phyloP scores from a whole-genome alignment of 768 basidiomycete species.

The Suillus bovinus region DNA sequence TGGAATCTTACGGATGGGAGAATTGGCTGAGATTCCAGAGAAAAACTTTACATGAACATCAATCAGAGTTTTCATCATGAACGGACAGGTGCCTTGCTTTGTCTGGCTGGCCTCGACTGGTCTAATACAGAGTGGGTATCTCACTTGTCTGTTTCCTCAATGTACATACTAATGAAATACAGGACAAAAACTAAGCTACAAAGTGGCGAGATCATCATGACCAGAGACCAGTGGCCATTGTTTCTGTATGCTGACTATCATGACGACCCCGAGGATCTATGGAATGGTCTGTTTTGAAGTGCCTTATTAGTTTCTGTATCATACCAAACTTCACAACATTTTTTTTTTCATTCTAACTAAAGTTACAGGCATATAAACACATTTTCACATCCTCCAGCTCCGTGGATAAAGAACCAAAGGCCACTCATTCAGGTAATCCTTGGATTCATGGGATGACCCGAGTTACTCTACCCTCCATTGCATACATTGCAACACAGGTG shows the following conservation, averaged over 20 bases:
- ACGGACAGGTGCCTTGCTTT: constrained; percentile 21
- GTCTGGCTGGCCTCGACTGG: constrained; percentile 25
- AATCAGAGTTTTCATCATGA: constrained; percentile 20
- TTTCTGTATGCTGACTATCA: constrained; percentile 21
- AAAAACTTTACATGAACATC: constrained; percentile 12
- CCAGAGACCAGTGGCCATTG: constrained; percentile 27
- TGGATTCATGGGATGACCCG: constrained; percentile 22
- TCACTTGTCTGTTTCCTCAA: neutral
- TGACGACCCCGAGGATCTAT: constrained; percentile 26
- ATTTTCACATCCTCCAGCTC: constrained; percentile 34
- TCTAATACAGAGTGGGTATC: constrained; percentile 15
- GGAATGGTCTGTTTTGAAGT: constrained; percentile 28
- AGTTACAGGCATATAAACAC: constrained; percentile 25
- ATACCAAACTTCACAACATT: neutral
- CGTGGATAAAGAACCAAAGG: constrained; percentile 27
- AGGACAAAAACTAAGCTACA: constrained; percentile 6
- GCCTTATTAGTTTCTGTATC: constrained; percentile 22
- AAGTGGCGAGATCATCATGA: constrained; percentile 17
- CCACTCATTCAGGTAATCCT: constrained; percentile 25
- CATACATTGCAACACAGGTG: constrained; percentile 24
- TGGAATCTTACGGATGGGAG: too few species aligned
- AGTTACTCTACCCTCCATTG: constrained; percentile 23
- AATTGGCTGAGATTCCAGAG: neutral
- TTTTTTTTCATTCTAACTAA: neutral
- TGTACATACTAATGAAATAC: neutral